A percentile compares a stretch with the other conserved stretches of the same genome.
Evolutionary conservation across 2,329 filamentous ascomycete genomes (phyloP).

Genomic region (Fusarium coicis): DNA sequence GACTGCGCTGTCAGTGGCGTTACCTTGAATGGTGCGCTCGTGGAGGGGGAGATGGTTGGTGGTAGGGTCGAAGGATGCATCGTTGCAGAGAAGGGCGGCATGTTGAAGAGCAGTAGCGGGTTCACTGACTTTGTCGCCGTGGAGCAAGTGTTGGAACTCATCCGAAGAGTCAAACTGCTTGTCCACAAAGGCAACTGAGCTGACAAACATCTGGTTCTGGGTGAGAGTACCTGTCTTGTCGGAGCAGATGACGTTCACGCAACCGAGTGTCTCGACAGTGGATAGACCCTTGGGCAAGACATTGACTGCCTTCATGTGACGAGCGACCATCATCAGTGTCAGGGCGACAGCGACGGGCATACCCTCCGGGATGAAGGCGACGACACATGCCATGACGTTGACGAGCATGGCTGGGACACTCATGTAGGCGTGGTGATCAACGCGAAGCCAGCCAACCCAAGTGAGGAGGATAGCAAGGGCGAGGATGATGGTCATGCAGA

Average conservation of each 20-base stretch:
- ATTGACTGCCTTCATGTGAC: slow-evolving; percentile 55
- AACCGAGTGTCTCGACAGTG: slow-evolving; percentile 56
- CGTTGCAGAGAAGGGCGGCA: slow-evolving; percentile 52
- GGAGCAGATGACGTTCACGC: slow-evolving; percentile 57
- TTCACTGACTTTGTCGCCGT: background rate
- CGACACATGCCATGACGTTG: slow-evolving; percentile 57
- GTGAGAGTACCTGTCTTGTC: slow-evolving; percentile 57
- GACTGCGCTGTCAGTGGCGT: slow-evolving; percentile 57
- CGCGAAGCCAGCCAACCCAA: slow-evolving; percentile 55
- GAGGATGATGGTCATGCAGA: slow-evolving; percentile 51
- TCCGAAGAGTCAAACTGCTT: slow-evolving; percentile 40
- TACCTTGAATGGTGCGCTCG: slow-evolving; percentile 52
- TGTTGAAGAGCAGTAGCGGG: slow-evolving; percentile 14
- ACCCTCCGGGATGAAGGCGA: slow-evolving; percentile 54
- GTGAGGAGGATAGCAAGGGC: slow-evolving; percentile 57
- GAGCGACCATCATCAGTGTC: slow-evolving; percentile 56
- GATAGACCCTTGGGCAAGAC: slow-evolving; percentile 56
- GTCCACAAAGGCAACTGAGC: slow-evolving; percentile 52
- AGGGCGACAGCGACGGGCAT: slow-evolving; percentile 54
- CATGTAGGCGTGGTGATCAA: slow-evolving; percentile 52
- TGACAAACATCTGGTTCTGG: slow-evolving; percentile 58
- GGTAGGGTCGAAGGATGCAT: slow-evolving; percentile 54
- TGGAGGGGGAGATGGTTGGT: slow-evolving; percentile 49
- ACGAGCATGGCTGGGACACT: slow-evolving; percentile 57
- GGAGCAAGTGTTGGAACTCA: slow-evolving; percentile 37